Conservation (phyloP, 257 asterid species). For the Gentiana macrophylla region DNA sequence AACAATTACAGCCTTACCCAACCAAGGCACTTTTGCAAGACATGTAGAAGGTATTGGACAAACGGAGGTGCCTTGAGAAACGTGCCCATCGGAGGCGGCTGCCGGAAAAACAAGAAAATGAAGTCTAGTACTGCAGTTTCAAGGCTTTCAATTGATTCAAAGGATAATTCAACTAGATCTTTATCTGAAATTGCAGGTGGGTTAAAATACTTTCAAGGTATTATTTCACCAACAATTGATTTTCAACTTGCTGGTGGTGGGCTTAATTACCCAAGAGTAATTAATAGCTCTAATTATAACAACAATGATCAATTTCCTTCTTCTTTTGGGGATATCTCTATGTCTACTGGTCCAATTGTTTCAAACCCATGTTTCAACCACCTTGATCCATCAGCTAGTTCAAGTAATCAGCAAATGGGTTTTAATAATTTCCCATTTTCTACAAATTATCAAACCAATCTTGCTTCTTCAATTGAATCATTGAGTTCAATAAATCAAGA, state of each 20-base stretch:
- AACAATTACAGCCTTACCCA: constrained; percentile 79
- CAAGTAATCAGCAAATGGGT: constrained; percentile 25
- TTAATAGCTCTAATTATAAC: constrained; percentile 16
- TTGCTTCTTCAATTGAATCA: constrained; percentile 74
- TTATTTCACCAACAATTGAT: constrained; percentile 69
- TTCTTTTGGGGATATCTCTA: constrained; percentile 23
- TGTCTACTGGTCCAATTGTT: constrained; percentile 21
- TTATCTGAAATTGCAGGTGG: constrained; percentile 37
- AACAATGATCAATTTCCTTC: constrained; percentile 25
- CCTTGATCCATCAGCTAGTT: constrained; percentile 28
- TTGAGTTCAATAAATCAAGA: constrained; percentile 80
- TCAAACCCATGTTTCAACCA: background rate
- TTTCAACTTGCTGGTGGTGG: constrained; percentile 44
- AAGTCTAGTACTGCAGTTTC: constrained; percentile 1
- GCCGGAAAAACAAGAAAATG: constrained; percentile 42
- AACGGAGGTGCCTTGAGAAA: constrained; percentile 79
- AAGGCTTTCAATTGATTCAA: constrained; percentile 27
- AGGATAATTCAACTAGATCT: constrained; percentile 18
- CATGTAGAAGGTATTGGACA: constrained; percentile 78
- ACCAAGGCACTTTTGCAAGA: constrained; percentile 70
- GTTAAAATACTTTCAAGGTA: constrained; percentile 50
- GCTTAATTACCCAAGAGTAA: constrained; percentile 18
- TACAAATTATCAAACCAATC: constrained; percentile 19
- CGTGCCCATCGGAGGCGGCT: constrained; percentile 75
- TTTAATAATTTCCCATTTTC: constrained; percentile 29